These are phyloP conservation scores for Ceratobasidium sp. DNA, from an alignment of 1,284 basidiomycete genomes.

Conservation along the genomic window DNA sequence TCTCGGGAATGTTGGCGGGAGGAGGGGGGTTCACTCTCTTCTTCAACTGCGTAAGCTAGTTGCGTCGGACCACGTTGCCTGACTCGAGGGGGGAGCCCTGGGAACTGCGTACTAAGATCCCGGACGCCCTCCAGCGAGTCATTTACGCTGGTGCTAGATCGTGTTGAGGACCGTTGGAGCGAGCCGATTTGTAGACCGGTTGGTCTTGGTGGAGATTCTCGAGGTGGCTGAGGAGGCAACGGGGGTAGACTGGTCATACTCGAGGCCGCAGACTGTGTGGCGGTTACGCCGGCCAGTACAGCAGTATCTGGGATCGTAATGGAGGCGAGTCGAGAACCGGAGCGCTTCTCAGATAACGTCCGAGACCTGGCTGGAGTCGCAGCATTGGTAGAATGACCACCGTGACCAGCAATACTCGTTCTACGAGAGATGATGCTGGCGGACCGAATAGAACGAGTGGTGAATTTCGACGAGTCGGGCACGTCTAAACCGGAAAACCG, in stretches of 20 bases:
- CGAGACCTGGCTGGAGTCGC: slow-evolving; percentile 3
- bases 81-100: slow-evolving; percentile 6
- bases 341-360: slow-evolving; percentile 25
- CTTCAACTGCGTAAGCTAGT: slow-evolving; percentile 27
- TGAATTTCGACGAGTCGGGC: slow-evolving; percentile 14
- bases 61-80: slow-evolving; percentile 16
- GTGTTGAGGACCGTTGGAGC: slow-evolving; percentile 12
- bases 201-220: background rate
- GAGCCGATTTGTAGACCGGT: background rate
- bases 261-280: slow-evolving; percentile 1
- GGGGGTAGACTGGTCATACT: background rate
- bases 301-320: slow-evolving; percentile 14
- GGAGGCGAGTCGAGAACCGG: slow-evolving; percentile 11
- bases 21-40: slow-evolving; percentile 24
- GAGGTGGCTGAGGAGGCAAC: background rate
- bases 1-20: background rate
- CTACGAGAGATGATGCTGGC: background rate
- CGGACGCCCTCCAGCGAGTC: slow-evolving; percentile 19
- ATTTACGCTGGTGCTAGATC: background rate
- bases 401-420: slow-evolving; percentile 22
- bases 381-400: background rate
- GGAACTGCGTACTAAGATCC: background rate
- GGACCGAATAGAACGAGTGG: background rate
- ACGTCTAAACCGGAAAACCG: slow-evolving; percentile 33
- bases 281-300: slow-evolving; percentile 8